A percentile compares a stretch with the other conserved stretches of the same genome.
Evolutionary conservation across 768 basidiomycete species (phyloP).

Genomic region (Podaxis sp.): DNA sequence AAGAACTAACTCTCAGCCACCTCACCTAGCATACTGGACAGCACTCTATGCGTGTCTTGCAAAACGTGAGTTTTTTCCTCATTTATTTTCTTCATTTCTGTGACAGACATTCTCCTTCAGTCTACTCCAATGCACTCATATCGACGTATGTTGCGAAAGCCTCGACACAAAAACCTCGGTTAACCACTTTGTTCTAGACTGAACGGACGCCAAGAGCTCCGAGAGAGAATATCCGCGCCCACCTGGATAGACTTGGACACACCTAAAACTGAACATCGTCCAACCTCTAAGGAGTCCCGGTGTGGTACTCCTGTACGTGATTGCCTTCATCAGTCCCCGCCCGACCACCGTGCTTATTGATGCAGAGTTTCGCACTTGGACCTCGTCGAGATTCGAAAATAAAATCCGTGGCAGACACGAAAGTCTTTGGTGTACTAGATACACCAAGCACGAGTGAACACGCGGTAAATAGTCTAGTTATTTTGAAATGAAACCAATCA

Average conservation of each 20-base stretch:
- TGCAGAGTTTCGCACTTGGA: neutral
- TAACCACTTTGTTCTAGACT: neutral
- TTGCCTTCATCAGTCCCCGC: neutral
- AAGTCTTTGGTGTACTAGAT: neutral
- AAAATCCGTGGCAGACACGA: neutral
- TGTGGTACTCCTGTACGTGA: neutral
- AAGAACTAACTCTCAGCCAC: neutral
- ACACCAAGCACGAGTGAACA: neutral
- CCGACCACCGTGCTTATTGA: neutral
- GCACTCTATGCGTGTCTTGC: conserved; percentile 1
- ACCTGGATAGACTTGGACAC: neutral
- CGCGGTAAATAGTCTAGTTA: neutral
- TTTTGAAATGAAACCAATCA: neutral
- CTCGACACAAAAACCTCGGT: no score
- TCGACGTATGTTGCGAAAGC: conserved; percentile 1
- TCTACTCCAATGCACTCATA: conserved; percentile 5
- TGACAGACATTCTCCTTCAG: neutral
- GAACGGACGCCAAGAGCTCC: neutral
- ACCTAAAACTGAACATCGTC: neutral
- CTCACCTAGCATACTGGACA: neutral
- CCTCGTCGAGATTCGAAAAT: neutral
- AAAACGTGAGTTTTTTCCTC: neutral
- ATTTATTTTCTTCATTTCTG: neutral
- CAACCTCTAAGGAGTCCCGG: neutral
- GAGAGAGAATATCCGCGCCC: neutral